Conservation (phyloP, 2,329 filamentous ascomycete species). For the Fusarium bulbicola region DNA sequence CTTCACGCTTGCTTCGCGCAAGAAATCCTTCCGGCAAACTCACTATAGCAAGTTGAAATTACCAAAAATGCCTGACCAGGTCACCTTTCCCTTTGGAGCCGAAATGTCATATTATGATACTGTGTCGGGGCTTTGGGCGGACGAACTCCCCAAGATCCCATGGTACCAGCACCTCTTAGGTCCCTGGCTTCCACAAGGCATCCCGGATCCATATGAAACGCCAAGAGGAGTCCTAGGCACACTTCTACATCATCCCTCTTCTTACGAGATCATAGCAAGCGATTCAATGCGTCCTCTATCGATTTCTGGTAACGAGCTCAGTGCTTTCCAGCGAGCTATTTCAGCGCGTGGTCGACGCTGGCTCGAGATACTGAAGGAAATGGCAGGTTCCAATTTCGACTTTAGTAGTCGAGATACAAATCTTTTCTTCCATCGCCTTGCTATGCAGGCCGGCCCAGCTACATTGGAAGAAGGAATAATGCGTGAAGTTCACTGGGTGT, state of each 20-base stretch:
- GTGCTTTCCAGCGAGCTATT: conserved; percentile 59
- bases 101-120: conserved; percentile 32
- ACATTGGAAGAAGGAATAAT: conserved; percentile 43
- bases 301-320: conserved; percentile 25
- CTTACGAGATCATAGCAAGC: conserved; percentile 62
- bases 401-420: conserved; percentile 64
- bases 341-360: conserved; percentile 59
- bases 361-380: conserved; percentile 58
- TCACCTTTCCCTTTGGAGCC: conserved; percentile 28
- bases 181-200: conserved; percentile 34
- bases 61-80: conserved; percentile 13
- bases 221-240: background rate
- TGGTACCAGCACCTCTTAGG: conserved; percentile 32
- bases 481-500: conserved; percentile 58
- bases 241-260: conserved; percentile 55
- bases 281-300: conserved; percentile 51
- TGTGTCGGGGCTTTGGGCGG: conserved; percentile 14
- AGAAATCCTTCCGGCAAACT: conserved; percentile 41
- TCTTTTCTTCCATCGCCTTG: conserved; percentile 60
- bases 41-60: conserved; percentile 36
- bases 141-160: conserved; percentile 1
- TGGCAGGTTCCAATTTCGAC: conserved; percentile 65
- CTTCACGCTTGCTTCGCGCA: conserved; percentile 36
- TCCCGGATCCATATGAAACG: conserved; percentile 23
- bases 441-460: conserved; percentile 63